Evolutionary conservation across 2,329 filamentous ascomycete genomes (phyloP).

Genomic region (Mariannaea sp.): DNA sequence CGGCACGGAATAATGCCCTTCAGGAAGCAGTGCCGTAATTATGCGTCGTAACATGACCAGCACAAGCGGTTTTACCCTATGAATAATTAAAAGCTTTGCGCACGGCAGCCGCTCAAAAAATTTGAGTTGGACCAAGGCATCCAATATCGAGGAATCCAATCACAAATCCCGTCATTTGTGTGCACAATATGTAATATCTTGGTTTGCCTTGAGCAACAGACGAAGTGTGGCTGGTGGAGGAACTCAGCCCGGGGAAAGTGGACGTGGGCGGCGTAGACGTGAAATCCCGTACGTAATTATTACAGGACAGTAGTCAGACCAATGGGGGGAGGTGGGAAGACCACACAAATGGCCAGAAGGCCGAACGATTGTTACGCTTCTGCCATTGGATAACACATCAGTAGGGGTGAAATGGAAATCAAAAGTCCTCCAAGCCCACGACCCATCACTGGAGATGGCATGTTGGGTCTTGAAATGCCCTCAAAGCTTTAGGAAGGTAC

Average conservation of each 20-base stretch:
- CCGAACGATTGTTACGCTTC: not conserved
- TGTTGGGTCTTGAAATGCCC: not conserved
- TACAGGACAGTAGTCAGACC: no score
- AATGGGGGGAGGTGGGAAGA: no score
- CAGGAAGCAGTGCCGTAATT: not conserved
- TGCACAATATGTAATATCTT: no score
- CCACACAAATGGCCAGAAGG: not conserved
- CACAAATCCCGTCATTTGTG: no score
- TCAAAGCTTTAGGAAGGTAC: constrained; percentile 1
- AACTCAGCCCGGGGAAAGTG: no score
- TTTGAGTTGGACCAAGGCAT: constrained; percentile 23
- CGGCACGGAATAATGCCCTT: not conserved
- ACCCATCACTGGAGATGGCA: not conserved
- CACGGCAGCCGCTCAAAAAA: constrained; percentile 20
- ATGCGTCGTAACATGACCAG: not conserved
- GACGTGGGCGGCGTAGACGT: no score
- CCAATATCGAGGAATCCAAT: no score
- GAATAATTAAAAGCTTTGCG: constrained; percentile 2
- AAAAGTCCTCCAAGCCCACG: not conserved
- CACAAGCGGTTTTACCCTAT: constrained; percentile 9
- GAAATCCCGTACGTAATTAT: no score
- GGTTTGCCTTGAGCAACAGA: no score
- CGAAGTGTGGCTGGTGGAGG: no score
- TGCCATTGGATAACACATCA: not conserved
- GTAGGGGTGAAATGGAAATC: not conserved